Conservation (phyloP, 192 early-diverging fungal genomes). For the Hyaloraphidium curvatum region DNA sequence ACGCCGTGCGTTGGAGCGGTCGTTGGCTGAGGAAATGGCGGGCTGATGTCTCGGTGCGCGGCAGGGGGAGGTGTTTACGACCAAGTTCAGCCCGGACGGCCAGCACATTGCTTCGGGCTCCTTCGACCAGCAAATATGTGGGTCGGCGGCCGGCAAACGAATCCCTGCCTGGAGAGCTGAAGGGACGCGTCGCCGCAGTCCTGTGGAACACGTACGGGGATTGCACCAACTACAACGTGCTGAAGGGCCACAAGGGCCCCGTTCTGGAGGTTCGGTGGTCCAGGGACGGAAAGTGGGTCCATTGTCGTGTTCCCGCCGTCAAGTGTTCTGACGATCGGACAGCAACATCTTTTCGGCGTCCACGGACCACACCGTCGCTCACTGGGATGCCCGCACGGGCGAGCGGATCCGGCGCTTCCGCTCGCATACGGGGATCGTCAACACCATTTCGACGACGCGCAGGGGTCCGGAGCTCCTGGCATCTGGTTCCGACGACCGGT, state of each 20-base stretch:
- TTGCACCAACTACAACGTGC: slow-evolving; percentile 64
- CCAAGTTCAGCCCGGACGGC: slow-evolving; percentile 71
- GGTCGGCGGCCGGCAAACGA: slow-evolving; percentile 7
- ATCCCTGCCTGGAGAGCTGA: neutral
- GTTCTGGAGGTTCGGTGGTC: slow-evolving; percentile 86
- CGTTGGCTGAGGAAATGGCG: slow-evolving; percentile 10
- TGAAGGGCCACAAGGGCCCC: slow-evolving; percentile 71
- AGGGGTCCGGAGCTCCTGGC: slow-evolving; percentile 58
- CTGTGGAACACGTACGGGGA: slow-evolving; percentile 90
- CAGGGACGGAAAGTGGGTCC: slow-evolving; percentile 39
- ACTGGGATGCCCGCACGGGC: slow-evolving; percentile 73
- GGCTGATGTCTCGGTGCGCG: slow-evolving; percentile 7
- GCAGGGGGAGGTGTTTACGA: slow-evolving; percentile 59
- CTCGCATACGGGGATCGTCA: slow-evolving; percentile 65
- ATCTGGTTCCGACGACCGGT: slow-evolving; percentile 71
- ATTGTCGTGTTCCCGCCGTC: neutral
- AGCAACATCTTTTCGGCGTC: slow-evolving; percentile 66
- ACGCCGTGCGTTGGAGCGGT: slow-evolving; percentile 21
- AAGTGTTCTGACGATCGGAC: neutral
- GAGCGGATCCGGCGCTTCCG: slow-evolving; percentile 60
- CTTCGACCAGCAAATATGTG: slow-evolving; percentile 66
- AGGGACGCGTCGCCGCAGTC: slow-evolving; percentile 18
- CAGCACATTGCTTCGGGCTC: slow-evolving; percentile 63
- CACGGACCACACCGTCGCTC: slow-evolving; percentile 52
- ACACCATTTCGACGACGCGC: slow-evolving; percentile 49